These are phyloP conservation scores for Aspergillus funiculosus DNA, from an alignment of 495 filamentous ascomycete species.

Conservation along the genomic window DNA sequence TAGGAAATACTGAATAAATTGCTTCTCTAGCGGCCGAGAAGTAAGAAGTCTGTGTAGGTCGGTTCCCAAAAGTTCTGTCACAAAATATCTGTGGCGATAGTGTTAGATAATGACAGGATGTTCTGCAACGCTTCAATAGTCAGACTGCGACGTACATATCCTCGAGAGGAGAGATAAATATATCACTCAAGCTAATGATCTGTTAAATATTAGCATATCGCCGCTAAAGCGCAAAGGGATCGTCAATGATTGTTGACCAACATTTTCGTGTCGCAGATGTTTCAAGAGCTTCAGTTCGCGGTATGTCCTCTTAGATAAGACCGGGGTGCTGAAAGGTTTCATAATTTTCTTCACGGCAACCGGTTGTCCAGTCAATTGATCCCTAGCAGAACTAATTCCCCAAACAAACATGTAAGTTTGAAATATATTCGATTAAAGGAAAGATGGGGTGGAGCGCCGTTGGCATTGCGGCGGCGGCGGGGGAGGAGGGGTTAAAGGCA, in stretches of 20 bases:
- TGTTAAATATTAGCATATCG: slow-evolving; percentile 34
- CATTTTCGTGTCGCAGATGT: slow-evolving; percentile 95
- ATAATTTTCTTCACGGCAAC: slow-evolving; percentile 99
- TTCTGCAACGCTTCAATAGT: not conserved
- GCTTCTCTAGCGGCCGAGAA: slow-evolving; percentile 92
- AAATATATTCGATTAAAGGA: not conserved
- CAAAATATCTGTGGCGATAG: slow-evolving; percentile 69
- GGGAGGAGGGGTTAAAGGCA: slow-evolving; percentile 25
- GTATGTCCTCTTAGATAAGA: slow-evolving; percentile 94
- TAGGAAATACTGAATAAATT: slow-evolving; percentile 99
- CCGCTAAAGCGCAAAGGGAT: not conserved
- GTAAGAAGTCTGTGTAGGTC: slow-evolving; percentile 94
- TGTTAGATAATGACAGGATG: slow-evolving; percentile 10
- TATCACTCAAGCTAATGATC: slow-evolving; percentile 98
- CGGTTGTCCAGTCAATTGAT: slow-evolving; percentile 90
- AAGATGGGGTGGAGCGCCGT: not conserved
- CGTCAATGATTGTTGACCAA: slow-evolving; percentile 32
- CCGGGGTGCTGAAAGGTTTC: slow-evolving; percentile 99
- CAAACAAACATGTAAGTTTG: slow-evolving; percentile 2
- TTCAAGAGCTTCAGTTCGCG: slow-evolving; percentile 96
- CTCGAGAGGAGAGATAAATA: slow-evolving; percentile 98
- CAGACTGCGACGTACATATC: slow-evolving; percentile 69
- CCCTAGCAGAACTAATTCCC: slow-evolving; percentile 75
- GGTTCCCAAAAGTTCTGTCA: slow-evolving; percentile 94
- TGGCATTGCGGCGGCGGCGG: slow-evolving; percentile 5